Percentiles rank a stretch among this genome's conserved stretches.
Conservation (phyloP, 257 asterid species). For the Scutellaria galericulata region DNA sequence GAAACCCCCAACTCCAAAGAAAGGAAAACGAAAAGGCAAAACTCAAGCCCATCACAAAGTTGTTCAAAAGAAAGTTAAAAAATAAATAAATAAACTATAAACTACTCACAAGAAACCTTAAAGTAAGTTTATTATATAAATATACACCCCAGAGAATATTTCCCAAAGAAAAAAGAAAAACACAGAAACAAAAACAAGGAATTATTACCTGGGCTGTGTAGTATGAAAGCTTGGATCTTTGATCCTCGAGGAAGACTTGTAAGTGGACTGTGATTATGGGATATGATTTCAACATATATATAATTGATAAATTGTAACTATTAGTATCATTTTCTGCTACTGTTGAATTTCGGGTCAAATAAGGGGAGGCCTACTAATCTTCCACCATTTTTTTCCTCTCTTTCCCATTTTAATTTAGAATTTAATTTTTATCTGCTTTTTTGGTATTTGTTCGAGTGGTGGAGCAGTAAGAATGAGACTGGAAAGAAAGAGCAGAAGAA, state of each 20-base stretch:
- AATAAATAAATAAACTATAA: slow-evolving; percentile 10
- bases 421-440: neutral
- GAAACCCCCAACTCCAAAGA: slow-evolving; percentile 28
- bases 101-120: neutral
- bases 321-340: neutral
- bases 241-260: slow-evolving; percentile 36
- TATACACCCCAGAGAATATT: neutral
- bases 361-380: slow-evolving; percentile 29
- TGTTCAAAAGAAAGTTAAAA: neutral
- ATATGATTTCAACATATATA: neutral
- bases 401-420: neutral
- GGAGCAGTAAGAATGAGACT: slow-evolving; percentile 28
- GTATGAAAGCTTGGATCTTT: slow-evolving; percentile 41
- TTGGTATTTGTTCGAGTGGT: slow-evolving; percentile 17
- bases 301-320: neutral
- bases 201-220: slow-evolving; percentile 21
- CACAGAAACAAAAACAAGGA: neutral
- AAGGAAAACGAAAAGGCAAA: neutral
- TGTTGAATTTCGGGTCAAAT: slow-evolving; percentile 33
- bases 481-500: slow-evolving; percentile 13
- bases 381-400: neutral
- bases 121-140: neutral
- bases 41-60: slow-evolving; percentile 16
- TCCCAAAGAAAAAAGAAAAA: neutral
- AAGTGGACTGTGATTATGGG: slow-evolving; percentile 37